Evolutionary conservation across 441 rosid species (phyloP).

Genomic region (Breynia disticha): DNA sequence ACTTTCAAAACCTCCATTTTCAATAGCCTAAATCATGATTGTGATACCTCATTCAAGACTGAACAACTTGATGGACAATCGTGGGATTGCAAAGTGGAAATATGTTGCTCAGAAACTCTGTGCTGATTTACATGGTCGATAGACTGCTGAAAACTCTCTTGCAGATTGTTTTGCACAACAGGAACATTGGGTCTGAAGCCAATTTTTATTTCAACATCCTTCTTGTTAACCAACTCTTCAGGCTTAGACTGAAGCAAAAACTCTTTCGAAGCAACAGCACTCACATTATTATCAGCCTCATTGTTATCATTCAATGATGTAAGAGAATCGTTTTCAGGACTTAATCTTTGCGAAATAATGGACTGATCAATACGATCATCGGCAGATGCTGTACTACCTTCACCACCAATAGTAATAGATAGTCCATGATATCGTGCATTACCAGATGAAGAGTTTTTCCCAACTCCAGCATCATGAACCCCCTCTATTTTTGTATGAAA

Average conservation of each 20-base stretch:
- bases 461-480: slow-evolving; percentile 18
- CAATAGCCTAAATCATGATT: not conserved
- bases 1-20: not conserved
- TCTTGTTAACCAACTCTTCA: slow-evolving; percentile 12
- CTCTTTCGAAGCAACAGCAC: slow-evolving; percentile 13
- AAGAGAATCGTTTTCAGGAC: slow-evolving; percentile 15
- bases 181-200: slow-evolving; percentile 15
- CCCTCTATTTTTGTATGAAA: slow-evolving; percentile 19
- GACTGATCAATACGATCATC: slow-evolving; percentile 19
- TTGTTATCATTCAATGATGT: slow-evolving; percentile 7
- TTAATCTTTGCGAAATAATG: slow-evolving; percentile 21
- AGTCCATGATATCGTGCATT: slow-evolving; percentile 16
- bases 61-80: slow-evolving; percentile 13
- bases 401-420: slow-evolving; percentile 15
- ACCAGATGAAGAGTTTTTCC: slow-evolving; percentile 21
- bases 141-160: slow-evolving; percentile 9
- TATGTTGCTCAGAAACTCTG: slow-evolving; percentile 19
- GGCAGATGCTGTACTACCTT: slow-evolving; percentile 15
- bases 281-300: slow-evolving; percentile 14
- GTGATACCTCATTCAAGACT: slow-evolving; percentile 27
- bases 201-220: slow-evolving; percentile 19
- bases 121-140: slow-evolving; percentile 8
- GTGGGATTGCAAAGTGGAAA: slow-evolving; percentile 15
- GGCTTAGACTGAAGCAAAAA: slow-evolving; percentile 8
- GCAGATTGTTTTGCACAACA: slow-evolving; percentile 11